A percentile compares a stretch with the other conserved stretches of the same genome.
Conservation (phyloP, 352 stramenopile species). For the Phytophthora nicotianae region DNA sequence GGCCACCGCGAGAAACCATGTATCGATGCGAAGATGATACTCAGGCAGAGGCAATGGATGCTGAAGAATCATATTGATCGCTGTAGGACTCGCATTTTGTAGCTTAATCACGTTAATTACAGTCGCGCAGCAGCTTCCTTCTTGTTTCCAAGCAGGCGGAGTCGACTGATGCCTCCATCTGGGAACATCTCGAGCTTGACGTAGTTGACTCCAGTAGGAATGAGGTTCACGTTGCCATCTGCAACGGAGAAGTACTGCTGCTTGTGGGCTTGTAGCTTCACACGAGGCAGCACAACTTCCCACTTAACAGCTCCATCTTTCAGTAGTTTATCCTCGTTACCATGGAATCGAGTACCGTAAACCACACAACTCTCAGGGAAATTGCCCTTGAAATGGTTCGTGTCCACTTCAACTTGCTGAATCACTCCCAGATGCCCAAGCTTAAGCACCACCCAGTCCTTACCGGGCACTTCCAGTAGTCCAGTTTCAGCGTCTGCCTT, state of each 20-base stretch:
- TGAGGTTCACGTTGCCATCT: slow-evolving; percentile 59
- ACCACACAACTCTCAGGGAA: slow-evolving; percentile 92
- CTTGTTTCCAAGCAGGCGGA: slow-evolving; percentile 87
- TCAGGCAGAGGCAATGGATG: slow-evolving; percentile 10
- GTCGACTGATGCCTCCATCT: slow-evolving; percentile 92
- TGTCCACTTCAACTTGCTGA: slow-evolving; percentile 88
- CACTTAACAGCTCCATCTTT: slow-evolving; percentile 60
- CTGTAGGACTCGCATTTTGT: neutral
- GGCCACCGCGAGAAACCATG: slow-evolving; percentile 28
- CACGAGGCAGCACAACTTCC: slow-evolving; percentile 86
- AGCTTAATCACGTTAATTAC: slow-evolving; percentile 14
- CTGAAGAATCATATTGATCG: slow-evolving; percentile 44
- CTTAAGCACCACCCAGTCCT: slow-evolving; percentile 93
- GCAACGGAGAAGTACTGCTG: slow-evolving; percentile 87
- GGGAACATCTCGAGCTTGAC: slow-evolving; percentile 94
- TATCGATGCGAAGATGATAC: slow-evolving; percentile 22
- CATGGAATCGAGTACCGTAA: slow-evolving; percentile 68
- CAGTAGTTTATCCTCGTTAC: slow-evolving; percentile 40
- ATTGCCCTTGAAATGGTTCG: slow-evolving; percentile 96
- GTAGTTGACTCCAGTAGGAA: slow-evolving; percentile 84
- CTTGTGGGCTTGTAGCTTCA: slow-evolving; percentile 85
- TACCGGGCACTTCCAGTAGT: slow-evolving; percentile 72
- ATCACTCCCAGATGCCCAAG: slow-evolving; percentile 83
- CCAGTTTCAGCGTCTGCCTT: slow-evolving; percentile 46
- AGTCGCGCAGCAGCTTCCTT: slow-evolving; percentile 41